Evolutionary conservation across 139 green algal genomes (phyloP), one percentile per base, ranked within the genome.

Genomic region (Tetraselmis chui): DNA sequence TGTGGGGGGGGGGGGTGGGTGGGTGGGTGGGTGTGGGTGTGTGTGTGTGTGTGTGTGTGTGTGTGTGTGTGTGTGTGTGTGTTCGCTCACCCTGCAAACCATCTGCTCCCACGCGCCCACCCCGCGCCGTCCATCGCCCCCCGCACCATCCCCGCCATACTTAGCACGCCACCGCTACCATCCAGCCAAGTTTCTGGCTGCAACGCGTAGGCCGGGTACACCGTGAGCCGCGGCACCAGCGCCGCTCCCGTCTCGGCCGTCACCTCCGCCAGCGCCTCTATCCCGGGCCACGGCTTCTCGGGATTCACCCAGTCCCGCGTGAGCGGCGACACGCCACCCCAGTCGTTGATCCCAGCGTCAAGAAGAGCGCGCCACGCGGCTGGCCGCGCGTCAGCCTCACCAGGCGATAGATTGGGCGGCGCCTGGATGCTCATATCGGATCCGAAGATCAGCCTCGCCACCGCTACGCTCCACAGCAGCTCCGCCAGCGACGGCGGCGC

Each of bases 241-340:
- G 85, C 67, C 30, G 91, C 93, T 79, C 94, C 92, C 22, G 84
- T 75, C 0, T 78, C 84, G 22, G 92, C 90, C 1, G 89, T 92
- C 76, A 86, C 92, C 2, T 59, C 78, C 30, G 92, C 92, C 59
- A 98, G 89, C 74, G 67, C 59, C 0, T 75, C 28, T 27, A 98
- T 75, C 81, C 95, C 91, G 18, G 94, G 94, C 94, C 94, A 98
- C 2, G 89, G 80, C 30, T 79, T 77, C 80, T 96, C 91, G 28
- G 94, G 94, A 83, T 95, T 96, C 0, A 98, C 93, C n/a, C 84
- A 95, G 83, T 98, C 94, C 2, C 84, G 83, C 2, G 94, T 97
- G 23, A 98, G 28, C 0, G 93, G 94, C 0, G 88, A 94, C 28
- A 98, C 89, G 82, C 94, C 94, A 29, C 94, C 94, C 87, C 87